Conservation (phyloP, 164 flowering plant species). For the Dillenia turbinata region DNA sequence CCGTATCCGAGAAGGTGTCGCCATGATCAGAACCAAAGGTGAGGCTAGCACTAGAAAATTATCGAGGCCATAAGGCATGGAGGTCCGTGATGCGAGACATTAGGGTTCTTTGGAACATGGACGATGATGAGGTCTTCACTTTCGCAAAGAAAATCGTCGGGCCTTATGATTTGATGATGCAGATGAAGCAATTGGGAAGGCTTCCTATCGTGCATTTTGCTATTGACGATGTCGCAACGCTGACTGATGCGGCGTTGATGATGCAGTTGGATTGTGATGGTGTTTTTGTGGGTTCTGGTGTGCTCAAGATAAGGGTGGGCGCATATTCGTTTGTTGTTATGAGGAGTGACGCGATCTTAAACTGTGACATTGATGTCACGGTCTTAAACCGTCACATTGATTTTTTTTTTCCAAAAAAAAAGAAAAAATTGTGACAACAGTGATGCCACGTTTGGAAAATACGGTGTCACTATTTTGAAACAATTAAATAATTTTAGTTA, state of each 20-base stretch:
- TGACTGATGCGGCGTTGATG: conserved; percentile 2
- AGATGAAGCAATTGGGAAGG: conserved; percentile 3
- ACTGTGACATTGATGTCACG: no score
- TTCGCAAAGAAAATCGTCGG: conserved; percentile 4
- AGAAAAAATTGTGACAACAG: no score
- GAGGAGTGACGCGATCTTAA: no score
- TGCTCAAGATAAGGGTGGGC: no score
- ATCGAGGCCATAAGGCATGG: conserved; percentile 2
- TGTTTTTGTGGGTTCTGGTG: conserved; percentile 1
- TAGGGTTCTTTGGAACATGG: conserved; percentile 7
- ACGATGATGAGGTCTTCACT: conserved; percentile 6
- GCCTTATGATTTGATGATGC: conserved; percentile 5
- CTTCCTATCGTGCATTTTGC: conserved; percentile 11
- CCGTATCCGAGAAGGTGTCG: conserved; percentile 7
- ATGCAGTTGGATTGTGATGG: conserved; percentile 7
- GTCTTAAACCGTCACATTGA: no score
- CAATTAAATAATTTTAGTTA: no score
- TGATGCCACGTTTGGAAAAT: no score
- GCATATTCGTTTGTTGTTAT: no score
- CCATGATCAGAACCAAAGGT: conserved; percentile 12
- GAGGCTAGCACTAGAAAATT: conserved; percentile 2
- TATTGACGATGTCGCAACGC: not conserved
- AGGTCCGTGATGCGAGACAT: conserved; percentile 5
- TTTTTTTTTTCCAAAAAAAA: no score
- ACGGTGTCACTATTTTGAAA: no score